A percentile compares a stretch with the other conserved stretches of the same genome.
phyloP scores from a whole-genome alignment of 257 asterid species.

The Salvia miltiorrhiza region DNA sequence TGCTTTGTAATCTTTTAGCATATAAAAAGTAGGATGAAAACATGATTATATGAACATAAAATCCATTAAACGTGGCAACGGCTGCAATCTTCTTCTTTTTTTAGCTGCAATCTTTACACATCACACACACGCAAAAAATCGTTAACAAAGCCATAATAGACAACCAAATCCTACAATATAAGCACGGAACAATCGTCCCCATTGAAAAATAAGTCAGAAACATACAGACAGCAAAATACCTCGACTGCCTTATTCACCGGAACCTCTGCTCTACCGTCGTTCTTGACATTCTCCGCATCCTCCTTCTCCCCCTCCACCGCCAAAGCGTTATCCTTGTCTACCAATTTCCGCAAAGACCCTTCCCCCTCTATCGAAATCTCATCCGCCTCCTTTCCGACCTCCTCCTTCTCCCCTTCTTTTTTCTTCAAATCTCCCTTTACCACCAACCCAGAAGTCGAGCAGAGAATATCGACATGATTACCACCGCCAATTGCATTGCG shows the following conservation, averaged over 20 bases:
- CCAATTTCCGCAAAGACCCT: conserved; percentile 25
- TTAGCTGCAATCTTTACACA: neutral
- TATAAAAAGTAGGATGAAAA: neutral
- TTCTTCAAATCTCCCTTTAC: conserved; percentile 27
- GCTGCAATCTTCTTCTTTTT: neutral
- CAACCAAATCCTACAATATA: neutral
- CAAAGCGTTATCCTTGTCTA: conserved; percentile 30
- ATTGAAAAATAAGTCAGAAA: neutral
- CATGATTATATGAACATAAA: neutral
- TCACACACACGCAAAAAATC: neutral
- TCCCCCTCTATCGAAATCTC: conserved; percentile 17
- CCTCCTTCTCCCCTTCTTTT: conserved; percentile 26
- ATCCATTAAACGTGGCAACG: neutral
- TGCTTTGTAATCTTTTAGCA: neutral
- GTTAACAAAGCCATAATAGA: neutral
- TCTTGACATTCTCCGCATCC: conserved; percentile 23
- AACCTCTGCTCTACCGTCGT: conserved; percentile 24
- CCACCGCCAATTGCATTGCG: neutral
- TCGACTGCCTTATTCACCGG: conserved; percentile 22
- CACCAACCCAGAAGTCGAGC: conserved; percentile 24
- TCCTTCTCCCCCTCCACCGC: conserved; percentile 28
- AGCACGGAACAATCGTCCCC: conserved; percentile 12
- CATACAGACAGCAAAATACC: conserved; percentile 11
- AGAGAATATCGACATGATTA: conserved; percentile 14
- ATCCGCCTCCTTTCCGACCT: conserved; percentile 19